A percentile compares a stretch with the other conserved stretches of the same genome.
phyloP scores from a whole-genome alignment of 2,329 filamentous ascomycete genomes.

The Calonectria crousiana region DNA sequence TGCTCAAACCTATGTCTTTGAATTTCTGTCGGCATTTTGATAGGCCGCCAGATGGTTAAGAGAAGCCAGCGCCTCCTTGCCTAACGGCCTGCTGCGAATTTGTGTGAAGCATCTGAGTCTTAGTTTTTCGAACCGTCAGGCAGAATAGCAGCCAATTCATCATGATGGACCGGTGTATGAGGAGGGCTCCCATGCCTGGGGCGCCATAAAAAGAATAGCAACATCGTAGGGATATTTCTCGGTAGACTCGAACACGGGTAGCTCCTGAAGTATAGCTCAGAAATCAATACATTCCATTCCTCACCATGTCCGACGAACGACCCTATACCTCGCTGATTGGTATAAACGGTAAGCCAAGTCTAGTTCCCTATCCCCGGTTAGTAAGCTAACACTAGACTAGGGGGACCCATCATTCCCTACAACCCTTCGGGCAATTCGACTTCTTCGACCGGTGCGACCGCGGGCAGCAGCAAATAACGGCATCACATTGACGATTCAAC shows the following conservation, averaged over 20 bases:
- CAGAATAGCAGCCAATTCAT: not conserved
- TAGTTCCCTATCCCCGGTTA: not conserved
- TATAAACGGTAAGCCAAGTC: not conserved
- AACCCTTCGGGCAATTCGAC: not conserved
- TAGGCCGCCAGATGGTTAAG: not conserved
- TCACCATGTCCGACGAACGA: not conserved
- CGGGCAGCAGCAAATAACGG: not conserved
- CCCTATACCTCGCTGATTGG: not conserved
- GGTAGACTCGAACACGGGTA: not conserved
- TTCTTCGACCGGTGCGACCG: not conserved
- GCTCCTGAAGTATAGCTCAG: no score
- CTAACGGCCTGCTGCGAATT: no score
- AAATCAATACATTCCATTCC: not conserved
- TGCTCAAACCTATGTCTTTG: no score
- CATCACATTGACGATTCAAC: not conserved
- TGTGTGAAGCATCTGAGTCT: no score
- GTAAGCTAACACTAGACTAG: not conserved
- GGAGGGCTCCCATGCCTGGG: not conserved
- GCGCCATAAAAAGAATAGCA: not conserved
- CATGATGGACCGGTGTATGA: not conserved
- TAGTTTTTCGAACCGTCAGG: not conserved
- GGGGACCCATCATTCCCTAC: not conserved
- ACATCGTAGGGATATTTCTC: no score
- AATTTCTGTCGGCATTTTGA: not conserved
- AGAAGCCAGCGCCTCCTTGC: no score